A percentile compares a stretch with the other conserved stretches of the same genome.
Conservation (phyloP, 2,329 filamentous ascomycete genomes). For the Rugonectria rugulosa region DNA sequence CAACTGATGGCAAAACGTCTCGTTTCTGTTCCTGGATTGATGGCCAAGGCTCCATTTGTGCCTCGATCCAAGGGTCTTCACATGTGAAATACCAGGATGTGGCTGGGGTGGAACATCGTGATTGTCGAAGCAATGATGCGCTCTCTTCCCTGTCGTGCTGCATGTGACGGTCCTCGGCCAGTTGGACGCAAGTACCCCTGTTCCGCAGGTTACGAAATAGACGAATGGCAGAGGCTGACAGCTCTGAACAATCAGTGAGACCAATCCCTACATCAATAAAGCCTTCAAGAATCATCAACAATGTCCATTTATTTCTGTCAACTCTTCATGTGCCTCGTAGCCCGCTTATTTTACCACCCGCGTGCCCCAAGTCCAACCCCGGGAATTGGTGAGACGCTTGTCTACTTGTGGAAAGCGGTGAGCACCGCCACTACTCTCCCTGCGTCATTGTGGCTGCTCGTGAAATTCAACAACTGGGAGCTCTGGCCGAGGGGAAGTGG, state of each 20-base stretch:
- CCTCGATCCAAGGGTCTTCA: slow-evolving; percentile 32
- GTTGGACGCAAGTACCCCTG: slow-evolving; percentile 21
- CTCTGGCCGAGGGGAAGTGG: slow-evolving; percentile 28
- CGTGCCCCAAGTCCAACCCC: slow-evolving; percentile 21
- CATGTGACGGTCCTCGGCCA: slow-evolving; percentile 39
- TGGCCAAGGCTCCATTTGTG: slow-evolving; percentile 10
- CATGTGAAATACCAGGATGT: slow-evolving; percentile 32
- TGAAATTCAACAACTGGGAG: slow-evolving; percentile 40
- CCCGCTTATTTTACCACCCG: too few relatives aligned
- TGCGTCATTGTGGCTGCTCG: slow-evolving; percentile 41
- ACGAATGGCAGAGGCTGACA: too few relatives aligned
- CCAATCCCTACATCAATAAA: too few relatives aligned
- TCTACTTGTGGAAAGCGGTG: slow-evolving; percentile 36
- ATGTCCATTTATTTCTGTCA: too few relatives aligned
- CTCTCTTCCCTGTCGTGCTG: slow-evolving; percentile 7
- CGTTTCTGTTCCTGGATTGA: slow-evolving; percentile 30
- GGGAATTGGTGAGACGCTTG: slow-evolving; percentile 40
- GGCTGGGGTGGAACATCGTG: not conserved
- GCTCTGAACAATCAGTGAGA: too few relatives aligned
- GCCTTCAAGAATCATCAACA: too few relatives aligned
- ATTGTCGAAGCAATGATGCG: not conserved
- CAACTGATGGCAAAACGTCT: slow-evolving; percentile 19
- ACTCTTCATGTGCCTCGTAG: too few relatives aligned
- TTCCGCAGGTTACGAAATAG: too few relatives aligned
- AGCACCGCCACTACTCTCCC: slow-evolving; percentile 33